These are phyloP conservation scores for Candida nitratophila DNA, from an alignment of 805 yeast genomes.

Conservation along the genomic window DNA sequence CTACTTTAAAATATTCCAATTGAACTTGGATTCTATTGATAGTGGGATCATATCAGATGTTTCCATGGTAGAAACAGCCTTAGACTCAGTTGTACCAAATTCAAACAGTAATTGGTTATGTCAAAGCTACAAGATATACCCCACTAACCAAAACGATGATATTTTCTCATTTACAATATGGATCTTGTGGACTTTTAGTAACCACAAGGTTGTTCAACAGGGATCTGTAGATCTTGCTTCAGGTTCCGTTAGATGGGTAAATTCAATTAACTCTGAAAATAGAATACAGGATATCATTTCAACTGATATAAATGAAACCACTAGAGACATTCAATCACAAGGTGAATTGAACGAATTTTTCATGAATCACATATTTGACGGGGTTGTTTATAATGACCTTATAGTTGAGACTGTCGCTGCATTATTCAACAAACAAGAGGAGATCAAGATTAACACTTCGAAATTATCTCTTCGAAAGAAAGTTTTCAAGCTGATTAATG, in stretches of 20 bases:
- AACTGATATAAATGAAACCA: slow-evolving; percentile 6
- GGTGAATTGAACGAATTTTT: slow-evolving; percentile 30
- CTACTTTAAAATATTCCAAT: slow-evolving; percentile 14
- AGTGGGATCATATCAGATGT: background rate
- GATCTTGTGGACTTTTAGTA: slow-evolving; percentile 20
- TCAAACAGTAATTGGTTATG: slow-evolving; percentile 17
- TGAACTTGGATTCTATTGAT: slow-evolving; percentile 9
- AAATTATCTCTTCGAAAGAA: slow-evolving; percentile 11
- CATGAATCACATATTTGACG: slow-evolving; percentile 38
- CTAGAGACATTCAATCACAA: background rate
- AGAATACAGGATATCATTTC: slow-evolving; percentile 4
- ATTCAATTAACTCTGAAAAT: slow-evolving; percentile 4
- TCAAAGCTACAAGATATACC: slow-evolving; percentile 13
- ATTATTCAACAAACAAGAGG: slow-evolving; percentile 6
- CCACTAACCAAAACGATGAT: background rate
- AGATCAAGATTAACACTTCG: background rate
- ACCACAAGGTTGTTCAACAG: slow-evolving; percentile 13
- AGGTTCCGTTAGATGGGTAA: slow-evolving; percentile 10
- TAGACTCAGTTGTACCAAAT: slow-evolving; percentile 4
- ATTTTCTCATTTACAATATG: slow-evolving; percentile 7
- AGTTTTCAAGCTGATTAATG: background rate
- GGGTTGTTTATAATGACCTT: slow-evolving; percentile 39
- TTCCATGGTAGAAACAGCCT: background rate
- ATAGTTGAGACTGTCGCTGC: slow-evolving; percentile 41
- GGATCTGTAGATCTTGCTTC: slow-evolving; percentile 7